These are phyloP conservation scores for Kwoniella europaea DNA, from an alignment of 768 basidiomycete species.

Conservation along the genomic window DNA sequence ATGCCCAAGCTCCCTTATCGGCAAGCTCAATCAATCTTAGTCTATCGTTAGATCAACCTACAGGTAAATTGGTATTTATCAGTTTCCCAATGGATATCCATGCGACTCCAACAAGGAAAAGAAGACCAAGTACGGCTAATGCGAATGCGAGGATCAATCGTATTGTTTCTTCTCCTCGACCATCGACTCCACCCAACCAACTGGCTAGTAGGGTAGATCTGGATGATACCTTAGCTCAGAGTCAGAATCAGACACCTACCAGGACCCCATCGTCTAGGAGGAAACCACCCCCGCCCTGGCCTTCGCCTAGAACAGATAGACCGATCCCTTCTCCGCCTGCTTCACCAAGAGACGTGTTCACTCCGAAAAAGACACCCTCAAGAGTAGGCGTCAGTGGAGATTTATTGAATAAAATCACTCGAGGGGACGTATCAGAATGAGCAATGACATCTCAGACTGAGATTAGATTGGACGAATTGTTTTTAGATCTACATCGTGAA, in stretches of 20 bases:
- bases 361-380: constrained; percentile 15
- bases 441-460: not conserved
- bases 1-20: constrained; percentile 30
- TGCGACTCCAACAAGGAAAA: constrained; percentile 29
- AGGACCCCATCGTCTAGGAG: constrained; percentile 20
- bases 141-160: not conserved
- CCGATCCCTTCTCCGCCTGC: constrained; percentile 5
- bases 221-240: not conserved
- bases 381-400: constrained; percentile 15
- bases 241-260: constrained; percentile 1
- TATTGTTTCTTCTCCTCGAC: constrained; percentile 16
- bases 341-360: constrained; percentile 26
- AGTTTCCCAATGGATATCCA: constrained; percentile 38
- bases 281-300: constrained; percentile 24
- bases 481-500: too few relatives aligned
- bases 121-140: constrained; percentile 8
- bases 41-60: constrained; percentile 45
- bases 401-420: constrained; percentile 20
- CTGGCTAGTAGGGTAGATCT: not conserved
- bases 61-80: constrained; percentile 53
- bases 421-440: constrained; percentile 3
- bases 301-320: constrained; percentile 11
- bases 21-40: constrained; percentile 51
- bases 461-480: too few relatives aligned
- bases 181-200: constrained; percentile 2